These are phyloP conservation scores for Cubamyces sp. DNA, from an alignment of 768 basidiomycete genomes.

Conservation along the genomic window DNA sequence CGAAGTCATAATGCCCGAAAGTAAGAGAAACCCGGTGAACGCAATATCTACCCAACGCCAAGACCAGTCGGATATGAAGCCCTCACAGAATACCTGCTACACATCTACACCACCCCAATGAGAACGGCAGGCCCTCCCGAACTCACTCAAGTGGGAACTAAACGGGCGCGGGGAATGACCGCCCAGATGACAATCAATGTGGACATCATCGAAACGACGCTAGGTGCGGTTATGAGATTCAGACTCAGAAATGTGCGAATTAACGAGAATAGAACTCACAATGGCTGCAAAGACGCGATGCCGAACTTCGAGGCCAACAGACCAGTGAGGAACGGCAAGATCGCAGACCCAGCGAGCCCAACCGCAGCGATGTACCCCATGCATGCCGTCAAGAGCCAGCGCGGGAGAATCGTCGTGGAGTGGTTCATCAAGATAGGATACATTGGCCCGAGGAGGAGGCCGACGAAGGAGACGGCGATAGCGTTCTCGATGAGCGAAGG, in stretches of 20 bases:
- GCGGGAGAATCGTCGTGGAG: conserved; percentile 67
- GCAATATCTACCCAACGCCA: too few relatives aligned
- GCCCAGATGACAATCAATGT: conserved; percentile 61
- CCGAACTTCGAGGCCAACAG: conserved; percentile 65
- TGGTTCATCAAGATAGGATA: conserved; percentile 71
- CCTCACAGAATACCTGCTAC: neutral
- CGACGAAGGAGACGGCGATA: conserved; percentile 44
- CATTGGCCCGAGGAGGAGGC: conserved; percentile 51
- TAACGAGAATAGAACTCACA: too few relatives aligned
- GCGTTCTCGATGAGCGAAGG: conserved; percentile 55
- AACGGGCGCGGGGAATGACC: conserved; percentile 44
- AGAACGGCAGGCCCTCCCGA: neutral
- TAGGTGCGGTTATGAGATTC: conserved; percentile 27
- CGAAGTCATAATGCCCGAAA: too few relatives aligned
- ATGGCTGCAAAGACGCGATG: conserved; percentile 62
- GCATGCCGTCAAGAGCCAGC: conserved; percentile 62
- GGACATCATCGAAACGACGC: conserved; percentile 63
- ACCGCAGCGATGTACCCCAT: conserved; percentile 45
- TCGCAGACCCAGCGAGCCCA: conserved; percentile 72
- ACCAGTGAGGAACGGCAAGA: conserved; percentile 76
- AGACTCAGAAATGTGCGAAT: too few relatives aligned
- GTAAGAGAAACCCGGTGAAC: too few relatives aligned
- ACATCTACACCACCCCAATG: neutral
- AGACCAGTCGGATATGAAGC: too few relatives aligned
- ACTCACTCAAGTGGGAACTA: conserved; percentile 13